Evolutionary conservation across 2,329 filamentous ascomycete species (phyloP), one percentile per base, ranked within the genome.

Genomic region (Monilinia fructicola): DNA sequence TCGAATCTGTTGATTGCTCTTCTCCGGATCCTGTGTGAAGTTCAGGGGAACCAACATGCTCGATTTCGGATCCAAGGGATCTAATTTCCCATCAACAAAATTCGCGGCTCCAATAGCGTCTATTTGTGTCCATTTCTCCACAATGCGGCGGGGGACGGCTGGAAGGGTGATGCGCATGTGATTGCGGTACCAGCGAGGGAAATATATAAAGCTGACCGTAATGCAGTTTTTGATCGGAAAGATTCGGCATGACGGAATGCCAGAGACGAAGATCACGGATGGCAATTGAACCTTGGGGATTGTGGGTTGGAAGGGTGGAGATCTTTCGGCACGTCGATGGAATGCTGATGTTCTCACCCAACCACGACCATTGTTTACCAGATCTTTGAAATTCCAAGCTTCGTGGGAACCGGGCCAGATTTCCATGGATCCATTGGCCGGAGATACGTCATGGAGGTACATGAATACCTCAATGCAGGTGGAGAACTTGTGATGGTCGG

Each of bases 211-310:
- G 2, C 82, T 83, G 18, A 87, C 74, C 84, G 86, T 86, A 16
- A 86, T 79, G n/a, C 84, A 76, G 4, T 81, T 78, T 78, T 7
- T 79, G 76, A 5, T 78, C 73, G 0, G 81, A 82, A 48, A 73
- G 69, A 68, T 88, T 87, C 0, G 84, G 85, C 81, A 86, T 85
- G 0, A 85, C 86, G 0, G 84, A 84, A 72, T 88, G 85, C 68
- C 68, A 69, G 1, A 66, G 46, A 18, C 67, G 53, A n/a, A 68
- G 40, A 54, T 69, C 67, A 1, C 68, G 63, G 21, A 69, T 64
- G 16, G 46, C n/a, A 14, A 69, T n/a, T n/a, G 62, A 66, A 14
- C 68, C 53, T 65, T 69, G 26, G 60, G 64, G 6, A 63, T 56
- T 0, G 63, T 56, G 2, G 67, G 62, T 26, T 67, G 63, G 11